Evolutionary conservation across 495 filamentous ascomycete species (phyloP).

Genomic region (Sordaria brevicollis): DNA sequence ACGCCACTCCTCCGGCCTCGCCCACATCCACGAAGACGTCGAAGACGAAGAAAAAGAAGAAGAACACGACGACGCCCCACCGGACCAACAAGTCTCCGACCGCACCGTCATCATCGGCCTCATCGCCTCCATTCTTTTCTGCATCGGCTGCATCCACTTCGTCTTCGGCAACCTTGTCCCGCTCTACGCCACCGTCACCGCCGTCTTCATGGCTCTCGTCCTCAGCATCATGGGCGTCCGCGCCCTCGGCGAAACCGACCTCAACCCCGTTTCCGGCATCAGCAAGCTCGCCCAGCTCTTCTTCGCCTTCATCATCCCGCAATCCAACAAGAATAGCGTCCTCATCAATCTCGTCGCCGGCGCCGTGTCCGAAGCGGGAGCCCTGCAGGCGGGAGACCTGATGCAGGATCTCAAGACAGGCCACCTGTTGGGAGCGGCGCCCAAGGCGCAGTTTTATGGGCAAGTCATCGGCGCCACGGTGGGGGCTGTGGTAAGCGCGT

Average conservation of each 20-base stretch:
- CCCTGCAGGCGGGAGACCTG: constrained; percentile 90
- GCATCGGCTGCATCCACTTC: constrained; percentile 66
- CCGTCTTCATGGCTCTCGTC: constrained; percentile 78
- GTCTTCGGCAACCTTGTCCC: constrained; percentile 63
- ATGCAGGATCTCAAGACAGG: constrained; percentile 99
- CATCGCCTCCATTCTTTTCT: constrained; percentile 64
- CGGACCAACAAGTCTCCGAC: constrained; percentile 69
- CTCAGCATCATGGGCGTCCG: constrained; percentile 93
- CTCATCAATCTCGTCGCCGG: constrained; percentile 90
- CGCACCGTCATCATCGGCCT: constrained; percentile 65
- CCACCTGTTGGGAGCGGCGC: constrained; percentile 81
- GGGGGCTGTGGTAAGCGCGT: constrained; percentile 79
- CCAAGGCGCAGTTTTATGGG: constrained; percentile 92
- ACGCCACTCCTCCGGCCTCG: neutral
- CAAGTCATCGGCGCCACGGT: constrained; percentile 84
- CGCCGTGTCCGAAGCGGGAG: constrained; percentile 63
- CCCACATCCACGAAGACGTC: neutral
- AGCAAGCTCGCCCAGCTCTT: constrained; percentile 92
- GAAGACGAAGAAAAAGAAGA: constrained; percentile 10
- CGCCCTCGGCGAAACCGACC: constrained; percentile 88
- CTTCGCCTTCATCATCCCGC: constrained; percentile 76
- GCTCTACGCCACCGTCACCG: constrained; percentile 62
- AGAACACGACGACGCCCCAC: constrained; percentile 61
- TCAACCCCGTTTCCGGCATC: constrained; percentile 95
- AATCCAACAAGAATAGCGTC: constrained; percentile 64